These are phyloP conservation scores for Dictyostelium purpureum DNA, from an alignment of 78 protist species.

Conservation along the genomic window DNA sequence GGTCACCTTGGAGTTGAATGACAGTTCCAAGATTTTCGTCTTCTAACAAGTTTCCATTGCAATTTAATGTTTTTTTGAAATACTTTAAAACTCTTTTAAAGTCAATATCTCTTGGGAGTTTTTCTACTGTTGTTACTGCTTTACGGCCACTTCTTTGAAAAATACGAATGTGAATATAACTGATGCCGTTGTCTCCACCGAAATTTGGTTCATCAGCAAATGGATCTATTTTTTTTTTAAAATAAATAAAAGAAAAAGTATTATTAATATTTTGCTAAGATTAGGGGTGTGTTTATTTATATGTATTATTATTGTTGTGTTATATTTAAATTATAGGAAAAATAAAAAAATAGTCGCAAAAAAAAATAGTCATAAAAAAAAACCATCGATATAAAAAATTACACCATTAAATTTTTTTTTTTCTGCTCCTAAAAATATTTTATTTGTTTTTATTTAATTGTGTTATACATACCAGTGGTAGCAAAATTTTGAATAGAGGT, in stretches of 20 bases:
- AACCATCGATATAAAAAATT: neutral
- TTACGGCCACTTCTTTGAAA: constrained; percentile 90
- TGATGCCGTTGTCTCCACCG: constrained; percentile 30
- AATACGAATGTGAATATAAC: constrained; percentile 87
- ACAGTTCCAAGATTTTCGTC: constrained; percentile 81
- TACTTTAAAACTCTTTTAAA: constrained; percentile 50
- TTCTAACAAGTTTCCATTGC: constrained; percentile 82
- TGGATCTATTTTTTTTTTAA: constrained; percentile 33
- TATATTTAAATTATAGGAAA: neutral
- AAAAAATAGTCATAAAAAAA: too few species aligned
- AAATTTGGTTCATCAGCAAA: constrained; percentile 63
- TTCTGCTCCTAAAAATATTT: neutral
- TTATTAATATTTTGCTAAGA: too few species aligned
- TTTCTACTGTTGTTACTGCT: constrained; percentile 82
- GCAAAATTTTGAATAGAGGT: constrained; percentile 69
- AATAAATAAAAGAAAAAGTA: neutral
- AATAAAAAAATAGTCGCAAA: neutral
- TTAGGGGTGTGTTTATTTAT: too few species aligned
- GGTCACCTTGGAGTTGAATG: constrained; percentile 89
- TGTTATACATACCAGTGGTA: constrained; percentile 3
- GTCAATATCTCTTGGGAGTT: constrained; percentile 60
- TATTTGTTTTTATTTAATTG: neutral
- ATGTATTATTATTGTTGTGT: too few species aligned
- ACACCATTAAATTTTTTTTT: neutral
- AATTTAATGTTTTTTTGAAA: constrained; percentile 75